Base-by-base conservation (phyloP, 225 moss, liverwort and hornwort genomes). In the Polytrichum formosum region DNA sequence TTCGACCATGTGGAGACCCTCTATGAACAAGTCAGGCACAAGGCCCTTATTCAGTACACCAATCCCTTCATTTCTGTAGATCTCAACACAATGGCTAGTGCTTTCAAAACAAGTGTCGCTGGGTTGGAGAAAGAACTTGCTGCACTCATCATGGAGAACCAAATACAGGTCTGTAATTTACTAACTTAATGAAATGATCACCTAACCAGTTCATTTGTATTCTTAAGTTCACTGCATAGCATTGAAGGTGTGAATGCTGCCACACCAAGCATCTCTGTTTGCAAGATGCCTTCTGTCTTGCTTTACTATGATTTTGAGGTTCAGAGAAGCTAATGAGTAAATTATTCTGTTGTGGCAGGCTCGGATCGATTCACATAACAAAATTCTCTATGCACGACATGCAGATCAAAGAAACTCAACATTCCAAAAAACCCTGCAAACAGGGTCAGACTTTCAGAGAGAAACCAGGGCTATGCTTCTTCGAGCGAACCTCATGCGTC, bases 351-450 rank as follows among this genome's bases (percentile, higher is more conserved):
- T 79, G 33, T 70, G 75, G 4, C 84, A 98, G 97, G 97, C 97
- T 27, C 92, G 97, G 71, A 97, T 97, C 59, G 98, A 99, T 75
- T 99, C 98, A 35, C 98, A 99, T 77, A 99, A 99, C 90, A 99
- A 99, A 83, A 94, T 99, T 30, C 73, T 99, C 70, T 99, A 94
- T 71, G 98, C 98, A 30, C 91, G 98, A 62, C 94, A 99, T 91
- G 98, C 92, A 33, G 98, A 99, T 82, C 92, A 99, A 73, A 85
- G 98, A 71, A 99, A 92, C 76, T 77, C 94, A 73, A 99, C 98
- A 62, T 99, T 99, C 18, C 94, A 99, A 76, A 83, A 91, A 77
- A 90, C 91, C 28, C 76, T 99, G 63, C 98, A 99, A 85, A 99
- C 94, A 29, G 98, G 98, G 28, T 84, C 98, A 5, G 92, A 99